phyloP scores from a whole-genome alignment of 1,284 basidiomycete genomes.

The Chiua sp. region DNA sequence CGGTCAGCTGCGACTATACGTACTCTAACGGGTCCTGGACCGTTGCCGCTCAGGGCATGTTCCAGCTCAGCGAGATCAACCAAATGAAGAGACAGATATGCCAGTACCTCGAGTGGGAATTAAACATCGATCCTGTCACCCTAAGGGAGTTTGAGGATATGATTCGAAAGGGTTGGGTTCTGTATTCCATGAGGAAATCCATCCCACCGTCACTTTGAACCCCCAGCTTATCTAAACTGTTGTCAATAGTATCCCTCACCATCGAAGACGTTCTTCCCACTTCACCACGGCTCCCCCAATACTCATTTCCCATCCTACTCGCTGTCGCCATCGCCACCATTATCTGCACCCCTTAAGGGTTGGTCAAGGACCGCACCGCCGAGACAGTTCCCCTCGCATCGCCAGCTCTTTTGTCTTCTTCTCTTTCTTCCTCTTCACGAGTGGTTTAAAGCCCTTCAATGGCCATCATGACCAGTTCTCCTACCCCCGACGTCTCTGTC shows the following conservation, averaged over 20 bases:
- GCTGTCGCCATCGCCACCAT: too few species aligned
- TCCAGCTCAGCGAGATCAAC: conserved; percentile 88
- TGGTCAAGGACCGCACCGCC: too few species aligned
- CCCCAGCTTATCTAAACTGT: too few species aligned
- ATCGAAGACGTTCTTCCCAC: too few species aligned
- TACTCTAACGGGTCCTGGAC: conserved; percentile 97
- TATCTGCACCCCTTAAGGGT: too few species aligned
- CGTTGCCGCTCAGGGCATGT: conserved; percentile 93
- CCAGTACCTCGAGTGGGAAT: conserved; percentile 90
- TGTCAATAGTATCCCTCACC: too few species aligned
- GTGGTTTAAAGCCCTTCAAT: conserved; percentile 11
- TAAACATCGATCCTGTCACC: conserved; percentile 75
- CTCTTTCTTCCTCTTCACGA: conserved; percentile 4
- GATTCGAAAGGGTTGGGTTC: conserved; percentile 70
- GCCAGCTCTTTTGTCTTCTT: conserved; percentile 5
- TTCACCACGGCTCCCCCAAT: too few species aligned
- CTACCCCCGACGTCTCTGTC: conserved; percentile 75
- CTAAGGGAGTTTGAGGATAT: conserved; percentile 67
- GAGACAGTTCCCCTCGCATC: too few species aligned
- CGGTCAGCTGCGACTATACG: conserved; percentile 95
- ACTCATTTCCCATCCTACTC: too few species aligned
- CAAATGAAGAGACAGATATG: conserved; percentile 98
- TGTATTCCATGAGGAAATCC: too few species aligned
- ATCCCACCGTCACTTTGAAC: too few species aligned
- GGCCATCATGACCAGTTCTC: conserved; percentile 73